These are phyloP conservation scores for Euphorbia tirucalli DNA, from an alignment of 345 rosid species.

Conservation along the genomic window DNA sequence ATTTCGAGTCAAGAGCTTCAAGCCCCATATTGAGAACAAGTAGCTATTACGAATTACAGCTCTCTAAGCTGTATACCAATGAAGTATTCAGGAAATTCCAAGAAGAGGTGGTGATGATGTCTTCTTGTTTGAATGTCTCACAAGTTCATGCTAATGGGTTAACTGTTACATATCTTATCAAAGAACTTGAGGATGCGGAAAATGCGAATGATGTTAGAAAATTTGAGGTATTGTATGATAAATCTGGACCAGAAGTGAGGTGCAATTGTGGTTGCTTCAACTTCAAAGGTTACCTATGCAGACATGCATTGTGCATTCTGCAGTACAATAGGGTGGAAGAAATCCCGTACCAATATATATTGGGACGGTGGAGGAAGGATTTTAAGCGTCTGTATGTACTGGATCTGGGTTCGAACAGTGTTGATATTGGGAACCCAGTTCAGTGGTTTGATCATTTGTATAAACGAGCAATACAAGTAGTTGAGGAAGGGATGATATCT, in stretches of 20 bases:
- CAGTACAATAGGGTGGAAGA: slow-evolving; percentile 29
- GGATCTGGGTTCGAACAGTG: slow-evolving; percentile 22
- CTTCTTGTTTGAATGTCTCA: slow-evolving; percentile 74
- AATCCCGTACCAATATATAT: slow-evolving; percentile 24
- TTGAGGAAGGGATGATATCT: slow-evolving; percentile 31
- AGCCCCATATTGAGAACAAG: slow-evolving; percentile 57
- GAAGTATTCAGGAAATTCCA: slow-evolving; percentile 74
- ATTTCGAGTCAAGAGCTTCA: slow-evolving; percentile 52
- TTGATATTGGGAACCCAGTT: slow-evolving; percentile 29
- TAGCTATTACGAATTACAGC: slow-evolving; percentile 76
- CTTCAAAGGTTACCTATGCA: slow-evolving; percentile 73
- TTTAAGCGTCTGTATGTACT: slow-evolving; percentile 25
- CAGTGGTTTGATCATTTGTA: slow-evolving; percentile 36
- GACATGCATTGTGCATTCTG: slow-evolving; percentile 64
- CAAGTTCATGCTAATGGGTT: slow-evolving; percentile 68
- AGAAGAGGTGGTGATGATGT: slow-evolving; percentile 81
- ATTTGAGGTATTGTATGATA: slow-evolving; percentile 71
- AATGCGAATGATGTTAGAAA: slow-evolving; percentile 56
- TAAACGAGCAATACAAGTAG: slow-evolving; percentile 33
- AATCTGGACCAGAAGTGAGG: slow-evolving; percentile 68
- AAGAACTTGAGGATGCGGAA: slow-evolving; percentile 63
- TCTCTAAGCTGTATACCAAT: slow-evolving; percentile 62
- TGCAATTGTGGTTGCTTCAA: slow-evolving; percentile 87
- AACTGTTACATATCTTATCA: slow-evolving; percentile 60
- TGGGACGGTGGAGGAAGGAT: slow-evolving; percentile 34